A percentile compares a stretch with the other conserved stretches of the same genome.
Conservation (phyloP, 345 rosid species). For the Mallotus nudiflorus region DNA sequence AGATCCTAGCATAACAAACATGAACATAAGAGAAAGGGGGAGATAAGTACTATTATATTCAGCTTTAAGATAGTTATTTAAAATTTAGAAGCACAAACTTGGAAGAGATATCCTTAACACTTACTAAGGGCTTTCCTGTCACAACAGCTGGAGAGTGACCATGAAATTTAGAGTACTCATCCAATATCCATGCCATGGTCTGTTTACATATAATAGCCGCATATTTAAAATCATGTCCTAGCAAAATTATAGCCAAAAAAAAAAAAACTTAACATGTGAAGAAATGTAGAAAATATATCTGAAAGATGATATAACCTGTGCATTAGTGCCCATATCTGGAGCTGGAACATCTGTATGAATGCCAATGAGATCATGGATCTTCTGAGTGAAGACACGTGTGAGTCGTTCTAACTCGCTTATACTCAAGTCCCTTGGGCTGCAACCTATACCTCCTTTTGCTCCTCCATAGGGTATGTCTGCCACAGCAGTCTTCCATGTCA, state of each 20-base stretch:
- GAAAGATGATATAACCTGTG: slow-evolving; percentile 49
- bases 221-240: background rate
- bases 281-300: background rate
- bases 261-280: background rate
- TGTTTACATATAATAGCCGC: slow-evolving; percentile 23
- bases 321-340: slow-evolving; percentile 94
- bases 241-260: background rate
- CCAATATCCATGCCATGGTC: slow-evolving; percentile 98
- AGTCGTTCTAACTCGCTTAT: slow-evolving; percentile 79
- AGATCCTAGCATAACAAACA: slow-evolving; percentile 63
- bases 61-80: background rate
- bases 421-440: slow-evolving; percentile 66
- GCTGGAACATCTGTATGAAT: slow-evolving; percentile 93
- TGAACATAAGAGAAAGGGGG: background rate
- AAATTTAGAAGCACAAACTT: slow-evolving; percentile 6
- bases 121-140: slow-evolving; percentile 89
- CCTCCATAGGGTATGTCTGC: slow-evolving; percentile 97
- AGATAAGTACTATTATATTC: background rate
- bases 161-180: slow-evolving; percentile 94
- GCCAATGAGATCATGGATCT: slow-evolving; percentile 95
- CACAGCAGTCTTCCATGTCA: slow-evolving; percentile 99
- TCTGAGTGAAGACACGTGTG: slow-evolving; percentile 95
- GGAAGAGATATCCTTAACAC: slow-evolving; percentile 12
- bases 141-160: slow-evolving; percentile 97
- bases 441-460: slow-evolving; percentile 96